Percentiles rank a stretch among this genome's conserved stretches.
These are phyloP conservation scores for Flaveria ramosissima DNA, from an alignment of 129 eudicot species.

Conservation along the genomic window DNA sequence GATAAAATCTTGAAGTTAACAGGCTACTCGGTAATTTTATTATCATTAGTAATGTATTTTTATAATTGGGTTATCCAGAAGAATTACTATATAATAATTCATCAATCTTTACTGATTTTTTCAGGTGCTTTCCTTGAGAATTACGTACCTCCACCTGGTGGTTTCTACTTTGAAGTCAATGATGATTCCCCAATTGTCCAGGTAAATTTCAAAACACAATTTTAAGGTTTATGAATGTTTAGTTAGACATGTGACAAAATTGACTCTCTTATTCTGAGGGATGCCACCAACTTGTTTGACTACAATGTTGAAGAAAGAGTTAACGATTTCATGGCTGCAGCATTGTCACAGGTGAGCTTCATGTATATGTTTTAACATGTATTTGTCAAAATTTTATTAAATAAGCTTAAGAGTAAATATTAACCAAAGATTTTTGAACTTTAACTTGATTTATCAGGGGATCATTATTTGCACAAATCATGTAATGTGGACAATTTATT, in stretches of 20 bases:
- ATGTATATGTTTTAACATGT: not conserved
- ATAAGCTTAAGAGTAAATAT: not conserved
- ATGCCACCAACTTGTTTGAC: slow-evolving; percentile 50
- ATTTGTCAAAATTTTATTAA: not conserved
- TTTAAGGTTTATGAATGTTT: too few species aligned
- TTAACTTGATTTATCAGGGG: slow-evolving; percentile 45
- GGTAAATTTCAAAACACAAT: slow-evolving; percentile 50
- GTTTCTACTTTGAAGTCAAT: slow-evolving; percentile 7
- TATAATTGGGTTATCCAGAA: too few species aligned
- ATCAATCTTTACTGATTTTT: too few species aligned
- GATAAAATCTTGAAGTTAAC: too few species aligned
- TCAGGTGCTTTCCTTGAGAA: too few species aligned
- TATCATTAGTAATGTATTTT: too few species aligned
- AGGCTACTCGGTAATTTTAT: too few species aligned
- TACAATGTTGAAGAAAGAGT: slow-evolving; percentile 92
- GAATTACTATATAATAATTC: too few species aligned
- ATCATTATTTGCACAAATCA: slow-evolving; percentile 84
- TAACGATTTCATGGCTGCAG: slow-evolving; percentile 81
- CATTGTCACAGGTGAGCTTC: slow-evolving; percentile 61
- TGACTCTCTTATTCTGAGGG: too few species aligned
- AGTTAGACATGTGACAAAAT: too few species aligned
- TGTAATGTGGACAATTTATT: slow-evolving; percentile 85
- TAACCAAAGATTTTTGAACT: slow-evolving; percentile 1
- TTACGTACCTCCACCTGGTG: too few species aligned
- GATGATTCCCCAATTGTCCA: slow-evolving; percentile 79